Base-by-base conservation (phyloP, 1,139 yeast species). In the Zygosaccharomyces sapae region DNA sequence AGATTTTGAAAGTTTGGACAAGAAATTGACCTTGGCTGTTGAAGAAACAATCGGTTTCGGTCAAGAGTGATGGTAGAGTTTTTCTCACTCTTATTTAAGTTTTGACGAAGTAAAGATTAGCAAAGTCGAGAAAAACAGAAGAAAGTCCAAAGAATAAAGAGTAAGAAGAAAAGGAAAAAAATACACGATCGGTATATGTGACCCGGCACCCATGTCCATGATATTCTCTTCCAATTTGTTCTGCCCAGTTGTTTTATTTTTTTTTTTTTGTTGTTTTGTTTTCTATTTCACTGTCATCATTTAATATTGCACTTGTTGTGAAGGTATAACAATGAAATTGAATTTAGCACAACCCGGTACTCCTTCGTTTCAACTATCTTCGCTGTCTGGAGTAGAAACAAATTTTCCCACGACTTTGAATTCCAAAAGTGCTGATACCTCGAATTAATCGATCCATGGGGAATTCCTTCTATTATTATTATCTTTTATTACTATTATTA, bases 11-110 rank as follows among this genome's bases (percentile, higher is more conserved):
- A 76, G 85, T 45, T 71, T 88, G 74, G 85, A 78, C 61, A 89
- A 84, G 67, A 88, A 88, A 68, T 75, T 88, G 59, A 81, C 90
- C 33, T 73, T 86, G 65, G 96, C 96, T 16, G 95, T 87, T 37
- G 96, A 88, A 67, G 96, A 88, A 70, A 88, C 96, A 12, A 89
- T 88, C 63, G 96, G 96, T 38, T 88, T 88, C 65, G 98, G 98
- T 52, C 97, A 92, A 72, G 98, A 92, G 73, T 89, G 73, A 59
- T 31, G 33, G 13, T 7, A 16, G 8, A 1, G 3, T 8, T 29
- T 9, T 25, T 4, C 34, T 31, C 7, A 22, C 7, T 22, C 7
- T 22, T 6, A 22, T 22, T 22, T 6, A 22, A 22, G 6, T 13
- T 29, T 47, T 33, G 37, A 10, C 39, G 8, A 8, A 33, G 20